Base-by-base conservation (phyloP, 768 basidiomycete species). In the Gelatoporia subvermispora region DNA sequence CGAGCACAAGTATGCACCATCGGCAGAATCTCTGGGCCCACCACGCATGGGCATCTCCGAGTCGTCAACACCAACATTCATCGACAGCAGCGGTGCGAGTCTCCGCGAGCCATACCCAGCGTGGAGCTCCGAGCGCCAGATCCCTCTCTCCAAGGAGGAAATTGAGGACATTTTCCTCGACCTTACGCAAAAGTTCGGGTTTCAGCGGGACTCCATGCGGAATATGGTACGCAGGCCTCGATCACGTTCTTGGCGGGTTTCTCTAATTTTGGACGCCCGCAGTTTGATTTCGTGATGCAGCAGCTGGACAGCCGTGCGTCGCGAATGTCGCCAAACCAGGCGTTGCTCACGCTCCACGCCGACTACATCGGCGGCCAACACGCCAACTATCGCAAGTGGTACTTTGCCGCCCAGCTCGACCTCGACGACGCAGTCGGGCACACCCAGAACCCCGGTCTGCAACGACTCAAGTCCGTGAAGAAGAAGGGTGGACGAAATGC, bases 321-420 rank as follows among this genome's bases (percentile, higher is more conserved):
- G 3, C 82, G 96, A 38, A 97, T 98, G 95, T 85, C 92, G 0
- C 94, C 96, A 9, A 88, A 92, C 63, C 92, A 95, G 64, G 96
- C 96, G 0, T 73, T 98, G 20, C 75, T 96, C 47, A 98, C 94
- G 0, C 78, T 99, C 2, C 96, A 99, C 60, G 96, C 95, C 49
- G 96, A 98, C 66, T 99, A 98, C 68, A 97, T 99, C 59, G 96
- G 96, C 18, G 96, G 96, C 3, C 89, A 95, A 66, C 87, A 97
- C 60, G 92, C 96, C 43, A 98, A 98, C 73, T 98, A 98, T 71
- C 89, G 96, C 52, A 97, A 97, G 72, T 98, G 96, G 96, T 99
- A 99, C 72, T 99, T 98, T 67, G 96, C 95, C 23, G 93, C 95
- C 17, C 96, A 99, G 67, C 83, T 99, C 51, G 95, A 98, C 66